Evolutionary conservation across 257 asterid genomes (phyloP).

Genomic region (Pogostemon cablin): DNA sequence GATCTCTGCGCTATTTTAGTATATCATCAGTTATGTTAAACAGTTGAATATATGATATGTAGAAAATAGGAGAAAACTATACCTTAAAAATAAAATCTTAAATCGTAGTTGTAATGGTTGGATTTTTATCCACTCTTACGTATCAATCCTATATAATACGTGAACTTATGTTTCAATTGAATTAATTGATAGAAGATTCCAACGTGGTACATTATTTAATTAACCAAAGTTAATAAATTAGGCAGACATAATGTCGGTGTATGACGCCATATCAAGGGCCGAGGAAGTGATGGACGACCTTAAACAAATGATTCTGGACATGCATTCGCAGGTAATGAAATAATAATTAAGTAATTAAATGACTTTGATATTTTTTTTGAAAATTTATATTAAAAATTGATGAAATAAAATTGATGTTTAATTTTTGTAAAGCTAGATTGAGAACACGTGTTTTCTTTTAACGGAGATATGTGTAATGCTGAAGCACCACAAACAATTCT

Average conservation of each 20-base stretch:
- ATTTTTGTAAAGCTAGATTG: constrained; percentile 44
- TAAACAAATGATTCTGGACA: constrained; percentile 38
- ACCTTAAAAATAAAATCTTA: too few species aligned
- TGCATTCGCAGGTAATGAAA: constrained; percentile 53
- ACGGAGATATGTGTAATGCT: constrained; percentile 59
- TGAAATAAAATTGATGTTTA: not conserved
- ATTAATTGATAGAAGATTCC: too few species aligned
- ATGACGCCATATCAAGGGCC: constrained; percentile 50
- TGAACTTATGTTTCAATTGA: too few species aligned
- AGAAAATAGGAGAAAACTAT: too few species aligned
- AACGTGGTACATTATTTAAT: too few species aligned
- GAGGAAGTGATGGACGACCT: constrained; percentile 48
- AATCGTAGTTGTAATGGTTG: too few species aligned
- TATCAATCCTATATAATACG: too few species aligned
- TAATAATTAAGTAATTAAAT: not conserved
- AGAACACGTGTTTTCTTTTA: constrained; percentile 54
- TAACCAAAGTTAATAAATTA: not conserved
- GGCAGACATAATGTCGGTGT: constrained; percentile 48
- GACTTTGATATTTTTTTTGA: not conserved
- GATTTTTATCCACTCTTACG: too few species aligned
- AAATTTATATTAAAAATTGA: constrained; percentile 47
- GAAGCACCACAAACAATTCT: constrained; percentile 48
- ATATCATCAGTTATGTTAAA: too few species aligned
- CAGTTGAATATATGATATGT: too few species aligned
- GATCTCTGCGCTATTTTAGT: too few species aligned